These are phyloP conservation scores for Cystobasidiaceae sp. DNA, from an alignment of 1,284 basidiomycete species.

Conservation along the genomic window DNA sequence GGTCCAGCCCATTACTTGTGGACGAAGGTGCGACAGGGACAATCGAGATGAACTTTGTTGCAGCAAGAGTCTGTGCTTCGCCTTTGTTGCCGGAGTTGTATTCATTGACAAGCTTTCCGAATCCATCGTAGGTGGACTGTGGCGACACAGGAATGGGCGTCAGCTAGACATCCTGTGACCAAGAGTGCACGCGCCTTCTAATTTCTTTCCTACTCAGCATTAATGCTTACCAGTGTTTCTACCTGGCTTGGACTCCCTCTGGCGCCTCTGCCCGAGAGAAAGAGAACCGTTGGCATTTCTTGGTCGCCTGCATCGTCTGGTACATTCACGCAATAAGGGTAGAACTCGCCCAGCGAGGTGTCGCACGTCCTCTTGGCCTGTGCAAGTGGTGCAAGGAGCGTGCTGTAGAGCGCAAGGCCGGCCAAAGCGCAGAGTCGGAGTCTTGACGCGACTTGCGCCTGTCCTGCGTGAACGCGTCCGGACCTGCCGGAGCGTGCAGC, in stretches of 20 bases:
- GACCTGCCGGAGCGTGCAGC: too few species aligned
- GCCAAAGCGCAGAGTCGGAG: too few species aligned
- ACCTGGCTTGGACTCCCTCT: background rate
- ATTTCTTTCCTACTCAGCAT: too few species aligned
- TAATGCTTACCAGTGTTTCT: background rate
- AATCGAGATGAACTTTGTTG: conserved; percentile 18
- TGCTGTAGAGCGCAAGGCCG: too few species aligned
- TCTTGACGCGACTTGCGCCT: too few species aligned
- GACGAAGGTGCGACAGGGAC: background rate
- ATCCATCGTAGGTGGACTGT: conserved; percentile 12
- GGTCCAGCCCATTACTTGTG: background rate
- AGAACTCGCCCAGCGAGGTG: background rate
- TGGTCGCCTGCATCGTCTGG: conserved; percentile 1
- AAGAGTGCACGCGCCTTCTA: too few species aligned
- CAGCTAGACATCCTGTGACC: too few species aligned
- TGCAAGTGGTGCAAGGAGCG: too few species aligned
- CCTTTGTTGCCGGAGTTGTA: conserved; percentile 1
- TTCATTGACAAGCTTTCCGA: conserved; percentile 13
- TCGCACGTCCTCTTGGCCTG: background rate
- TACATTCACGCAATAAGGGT: conserved; percentile 16
- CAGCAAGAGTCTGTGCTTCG: conserved; percentile 1
- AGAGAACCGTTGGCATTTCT: conserved; percentile 6
- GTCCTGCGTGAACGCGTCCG: too few species aligned
- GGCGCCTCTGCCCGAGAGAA: conserved; percentile 1
- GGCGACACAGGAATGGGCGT: too few species aligned